A percentile compares a stretch with the other conserved stretches of the same genome.
Evolutionary conservation across 371 early-diverging fungal species (phyloP).

Genomic region (Rozella allomycis): DNA sequence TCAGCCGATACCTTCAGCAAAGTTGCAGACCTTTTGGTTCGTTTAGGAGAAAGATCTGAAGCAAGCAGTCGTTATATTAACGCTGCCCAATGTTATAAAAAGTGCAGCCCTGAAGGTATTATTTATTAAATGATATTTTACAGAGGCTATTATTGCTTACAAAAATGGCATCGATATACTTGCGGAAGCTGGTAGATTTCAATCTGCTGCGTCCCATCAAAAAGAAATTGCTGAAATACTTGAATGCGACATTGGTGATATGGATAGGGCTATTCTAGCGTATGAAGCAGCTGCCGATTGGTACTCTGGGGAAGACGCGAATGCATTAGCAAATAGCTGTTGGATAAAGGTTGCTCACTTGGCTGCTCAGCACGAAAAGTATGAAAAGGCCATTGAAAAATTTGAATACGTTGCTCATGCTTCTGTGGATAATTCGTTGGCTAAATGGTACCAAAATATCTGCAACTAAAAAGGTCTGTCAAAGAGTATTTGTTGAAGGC

Average conservation of each 20-base stretch:
- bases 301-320: constrained; percentile 67
- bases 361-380: constrained; percentile 70
- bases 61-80: constrained; percentile 56
- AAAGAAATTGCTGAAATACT: constrained; percentile 82
- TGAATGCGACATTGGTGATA: constrained; percentile 60
- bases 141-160: constrained; percentile 50
- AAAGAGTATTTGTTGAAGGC: constrained; percentile 87
- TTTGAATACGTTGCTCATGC: constrained; percentile 64
- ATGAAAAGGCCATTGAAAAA: constrained; percentile 57
- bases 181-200: constrained; percentile 62
- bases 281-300: constrained; percentile 78
- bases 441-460: too few species aligned
- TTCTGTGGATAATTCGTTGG: constrained; percentile 61
- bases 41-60: constrained; percentile 49
- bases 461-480: too few species aligned
- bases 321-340: constrained; percentile 68
- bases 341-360: constrained; percentile 69
- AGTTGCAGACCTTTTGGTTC: constrained; percentile 47
- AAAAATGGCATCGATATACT: constrained; percentile 49
- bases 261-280: constrained; percentile 52
- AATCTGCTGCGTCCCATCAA: constrained; percentile 69
- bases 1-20: constrained; percentile 70
- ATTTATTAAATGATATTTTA: background rate
- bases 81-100: constrained; percentile 69
- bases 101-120: constrained; percentile 50